Percentiles rank a stretch among this genome's conserved stretches.
These are phyloP conservation scores for Trametes maxima DNA, from an alignment of 768 basidiomycete species.

Conservation along the genomic window DNA sequence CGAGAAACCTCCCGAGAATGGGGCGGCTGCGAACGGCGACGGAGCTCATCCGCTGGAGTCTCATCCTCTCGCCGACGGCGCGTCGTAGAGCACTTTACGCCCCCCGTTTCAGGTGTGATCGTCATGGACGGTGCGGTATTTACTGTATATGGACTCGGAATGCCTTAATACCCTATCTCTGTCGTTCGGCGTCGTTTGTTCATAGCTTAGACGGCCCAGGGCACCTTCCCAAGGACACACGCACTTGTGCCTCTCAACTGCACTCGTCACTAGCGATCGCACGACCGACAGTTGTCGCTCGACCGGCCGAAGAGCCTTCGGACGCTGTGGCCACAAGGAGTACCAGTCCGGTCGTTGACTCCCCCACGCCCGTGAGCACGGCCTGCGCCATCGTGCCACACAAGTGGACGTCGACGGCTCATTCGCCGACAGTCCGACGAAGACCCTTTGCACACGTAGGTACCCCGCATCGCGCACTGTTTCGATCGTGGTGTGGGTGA, in stretches of 20 bases:
- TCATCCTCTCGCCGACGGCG: not conserved
- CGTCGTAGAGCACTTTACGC: not conserved
- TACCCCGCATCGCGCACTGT: no score
- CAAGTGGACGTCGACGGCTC: no score
- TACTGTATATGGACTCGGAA: constrained; percentile 15
- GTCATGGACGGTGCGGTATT: constrained; percentile 9
- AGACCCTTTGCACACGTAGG: no score
- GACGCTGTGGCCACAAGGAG: not conserved
- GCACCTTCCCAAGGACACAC: no score
- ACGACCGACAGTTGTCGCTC: not conserved
- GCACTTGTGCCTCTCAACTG: no score
- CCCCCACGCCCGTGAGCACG: not conserved
- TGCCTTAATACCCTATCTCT: constrained; percentile 13
- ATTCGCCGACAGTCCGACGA: no score
- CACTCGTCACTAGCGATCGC: no score
- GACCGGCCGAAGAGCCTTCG: not conserved
- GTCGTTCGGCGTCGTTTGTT: not conserved
- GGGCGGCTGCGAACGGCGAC: not conserved
- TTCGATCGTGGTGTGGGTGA: no score
- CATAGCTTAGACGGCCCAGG: not conserved
- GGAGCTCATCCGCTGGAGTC: not conserved
- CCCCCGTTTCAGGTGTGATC: not conserved
- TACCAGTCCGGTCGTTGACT: not conserved
- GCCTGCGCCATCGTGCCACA: not conserved
- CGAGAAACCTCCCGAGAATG: not conserved